Base-by-base conservation (phyloP, 768 basidiomycete species). In the Clitopilus hobsonii region DNA sequence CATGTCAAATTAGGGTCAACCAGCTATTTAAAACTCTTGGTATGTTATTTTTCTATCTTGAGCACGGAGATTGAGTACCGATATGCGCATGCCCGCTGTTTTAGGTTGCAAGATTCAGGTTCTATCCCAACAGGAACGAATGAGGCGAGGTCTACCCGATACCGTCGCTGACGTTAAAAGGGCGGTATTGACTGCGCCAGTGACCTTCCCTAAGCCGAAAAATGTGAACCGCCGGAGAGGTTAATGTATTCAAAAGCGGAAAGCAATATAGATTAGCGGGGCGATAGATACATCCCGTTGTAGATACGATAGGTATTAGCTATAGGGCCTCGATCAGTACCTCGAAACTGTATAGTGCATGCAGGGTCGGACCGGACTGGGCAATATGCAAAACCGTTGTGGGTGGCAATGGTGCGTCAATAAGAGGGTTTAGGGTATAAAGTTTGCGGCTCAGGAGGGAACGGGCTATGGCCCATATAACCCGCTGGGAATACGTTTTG, bases 21-120 rank as follows among this genome's bases (percentile, higher is more conserved):
- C 65, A 74, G n/a, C 66, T 92, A 16, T 94, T 92, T 77, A 89
- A 81, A 67, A 83, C 85, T 0, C 74, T 96, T 18, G 89, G 86
- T 83, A 60, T 53, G 75, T 61, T 28, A 14, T 3, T 30, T 55
- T 53, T 28, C 20, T 5, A 20, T 49, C 30, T 24, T 45, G 38
- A 16, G 10, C 41, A 16, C 22, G 41, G 14, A 16, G 18, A 20
- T 45, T 16, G 11, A 45, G 10, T 20, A 18, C 18, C 10, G 41
- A 45, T 32, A 23, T 45, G 20, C 50, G 50, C 16, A 25, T 54
- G 54, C 49, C 24, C n/a, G 32, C 4, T 32, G 24, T n/a, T 49
- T 26, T 60, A 84, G 93, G 94, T 26, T 96, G 94, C 69, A 86
- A 84, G 57, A 73, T 93, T 45, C 73, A 73, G 48, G 74, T 80